These are phyloP conservation scores for Pseudovirgaria hyperparasitica DNA, from an alignment of 2,329 filamentous ascomycete species.

Conservation along the genomic window DNA sequence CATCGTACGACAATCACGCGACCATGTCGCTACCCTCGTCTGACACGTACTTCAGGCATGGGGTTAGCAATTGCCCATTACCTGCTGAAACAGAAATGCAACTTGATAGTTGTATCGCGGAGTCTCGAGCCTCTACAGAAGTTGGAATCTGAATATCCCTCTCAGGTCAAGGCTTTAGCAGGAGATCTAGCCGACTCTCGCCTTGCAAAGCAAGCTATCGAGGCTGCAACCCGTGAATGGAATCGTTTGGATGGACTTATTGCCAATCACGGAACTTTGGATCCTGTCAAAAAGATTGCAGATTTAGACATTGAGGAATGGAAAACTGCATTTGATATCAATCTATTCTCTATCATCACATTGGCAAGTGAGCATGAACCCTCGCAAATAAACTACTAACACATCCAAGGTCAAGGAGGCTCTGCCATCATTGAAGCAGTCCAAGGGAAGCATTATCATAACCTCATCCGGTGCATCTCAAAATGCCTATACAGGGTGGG, in stretches of 20 bases:
- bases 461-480: conserved; percentile 66
- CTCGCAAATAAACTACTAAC: conserved; percentile 5
- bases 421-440: conserved; percentile 54
- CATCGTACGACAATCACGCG: background rate
- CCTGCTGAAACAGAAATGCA: conserved; percentile 42
- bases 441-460: conserved; percentile 61
- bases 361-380: conserved; percentile 43
- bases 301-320: conserved; percentile 61
- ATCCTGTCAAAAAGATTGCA: conserved; percentile 59
- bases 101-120: conserved; percentile 46
- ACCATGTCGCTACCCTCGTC: conserved; percentile 2
- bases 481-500: conserved; percentile 59
- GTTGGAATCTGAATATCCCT: conserved; percentile 32
- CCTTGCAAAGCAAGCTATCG: conserved; percentile 48
- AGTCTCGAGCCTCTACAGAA: conserved; percentile 41
- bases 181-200: conserved; percentile 44
- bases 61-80: conserved; percentile 48
- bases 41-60: conserved; percentile 38
- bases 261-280: conserved; percentile 74
- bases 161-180: conserved; percentile 42
- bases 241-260: conserved; percentile 68
- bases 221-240: conserved; percentile 54
- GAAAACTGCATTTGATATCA: conserved; percentile 65
- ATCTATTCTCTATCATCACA: conserved; percentile 72
- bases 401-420: conserved; percentile 51